These are phyloP conservation scores for Moesziomyces globuligerus DNA, from an alignment of 1,284 basidiomycete genomes.

Conservation along the genomic window DNA sequence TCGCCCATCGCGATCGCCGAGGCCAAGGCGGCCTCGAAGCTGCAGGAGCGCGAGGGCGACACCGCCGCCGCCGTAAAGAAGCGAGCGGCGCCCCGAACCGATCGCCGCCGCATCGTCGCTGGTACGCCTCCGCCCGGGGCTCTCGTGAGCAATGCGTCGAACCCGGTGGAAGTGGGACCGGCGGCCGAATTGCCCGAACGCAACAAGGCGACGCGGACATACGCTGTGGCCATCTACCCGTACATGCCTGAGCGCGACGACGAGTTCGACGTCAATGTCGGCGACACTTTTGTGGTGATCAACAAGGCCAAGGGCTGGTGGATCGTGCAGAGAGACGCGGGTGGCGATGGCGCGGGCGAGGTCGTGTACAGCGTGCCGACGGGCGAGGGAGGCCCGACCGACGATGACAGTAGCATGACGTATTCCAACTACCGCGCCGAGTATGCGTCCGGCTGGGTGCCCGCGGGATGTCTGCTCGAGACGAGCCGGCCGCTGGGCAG, in stretches of 20 bases:
- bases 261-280: slow-evolving; percentile 94
- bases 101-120: slow-evolving; percentile 33
- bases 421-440: slow-evolving; percentile 39
- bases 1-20: slow-evolving; percentile 75
- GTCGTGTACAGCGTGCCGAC: slow-evolving; percentile 78
- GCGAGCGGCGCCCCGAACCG: slow-evolving; percentile 22
- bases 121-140: slow-evolving; percentile 36
- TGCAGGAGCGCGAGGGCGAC: slow-evolving; percentile 29
- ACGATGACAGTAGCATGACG: slow-evolving; percentile 19
- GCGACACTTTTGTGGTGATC: slow-evolving; percentile 81
- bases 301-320: slow-evolving; percentile 97
- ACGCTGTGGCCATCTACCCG: slow-evolving; percentile 89
- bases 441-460: slow-evolving; percentile 67
- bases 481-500: slow-evolving; percentile 70
- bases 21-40: slow-evolving; percentile 55
- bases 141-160: slow-evolving; percentile 16
- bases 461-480: slow-evolving; percentile 85
- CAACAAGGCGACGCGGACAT: slow-evolving; percentile 68
- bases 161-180: slow-evolving; percentile 51
- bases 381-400: slow-evolving; percentile 70
- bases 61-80: slow-evolving; percentile 12
- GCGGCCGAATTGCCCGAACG: slow-evolving; percentile 43
- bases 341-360: slow-evolving; percentile 80
- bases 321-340: slow-evolving; percentile 88
- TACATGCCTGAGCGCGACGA: slow-evolving; percentile 97